Evolutionary conservation across 2,329 filamentous ascomycete genomes (phyloP).

Genomic region (Cytospora mali): DNA sequence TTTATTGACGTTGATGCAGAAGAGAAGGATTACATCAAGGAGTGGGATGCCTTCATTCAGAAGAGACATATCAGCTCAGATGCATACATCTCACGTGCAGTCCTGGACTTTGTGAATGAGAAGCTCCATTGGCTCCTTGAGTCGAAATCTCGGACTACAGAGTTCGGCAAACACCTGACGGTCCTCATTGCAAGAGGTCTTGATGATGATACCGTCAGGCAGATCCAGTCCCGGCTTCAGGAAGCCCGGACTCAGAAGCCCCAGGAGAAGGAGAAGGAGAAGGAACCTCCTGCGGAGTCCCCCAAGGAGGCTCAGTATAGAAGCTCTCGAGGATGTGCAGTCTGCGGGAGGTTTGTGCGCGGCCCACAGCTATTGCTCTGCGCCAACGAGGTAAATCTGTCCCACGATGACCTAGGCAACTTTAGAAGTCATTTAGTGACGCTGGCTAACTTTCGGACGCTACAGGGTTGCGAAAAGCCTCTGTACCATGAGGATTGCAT

Average conservation of each 20-base stretch:
- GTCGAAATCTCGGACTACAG: conserved; percentile 50
- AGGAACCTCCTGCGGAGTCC: conserved; percentile 33
- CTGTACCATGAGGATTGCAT: conserved; percentile 55
- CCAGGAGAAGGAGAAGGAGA: conserved; percentile 32
- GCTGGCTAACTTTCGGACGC: conserved; percentile 23
- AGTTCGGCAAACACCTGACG: conserved; percentile 58
- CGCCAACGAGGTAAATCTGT: conserved; percentile 49
- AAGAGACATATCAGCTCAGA: conserved; percentile 53
- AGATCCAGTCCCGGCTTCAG: conserved; percentile 48
- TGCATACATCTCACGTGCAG: conserved; percentile 54
- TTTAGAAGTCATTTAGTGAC: conserved; percentile 19
- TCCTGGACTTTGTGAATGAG: conserved; percentile 53
- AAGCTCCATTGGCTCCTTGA: conserved; percentile 57
- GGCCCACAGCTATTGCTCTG: conserved; percentile 53
- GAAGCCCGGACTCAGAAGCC: conserved; percentile 41
- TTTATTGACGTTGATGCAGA: conserved; percentile 56
- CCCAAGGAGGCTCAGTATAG: conserved; percentile 42
- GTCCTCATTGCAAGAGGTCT: conserved; percentile 55
- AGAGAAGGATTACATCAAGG: conserved; percentile 61
- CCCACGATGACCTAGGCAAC: not conserved
- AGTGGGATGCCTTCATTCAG: conserved; percentile 61
- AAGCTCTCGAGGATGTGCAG: conserved; percentile 48
- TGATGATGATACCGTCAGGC: conserved; percentile 46
- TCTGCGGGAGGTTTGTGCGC: conserved; percentile 52
- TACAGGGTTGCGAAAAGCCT: conserved; percentile 46